Percentiles rank a stretch among this genome's conserved stretches.
These are phyloP conservation scores for Magnaporthales sp. DNA, from an alignment of 2,329 filamentous ascomycete genomes.

Conservation along the genomic window DNA sequence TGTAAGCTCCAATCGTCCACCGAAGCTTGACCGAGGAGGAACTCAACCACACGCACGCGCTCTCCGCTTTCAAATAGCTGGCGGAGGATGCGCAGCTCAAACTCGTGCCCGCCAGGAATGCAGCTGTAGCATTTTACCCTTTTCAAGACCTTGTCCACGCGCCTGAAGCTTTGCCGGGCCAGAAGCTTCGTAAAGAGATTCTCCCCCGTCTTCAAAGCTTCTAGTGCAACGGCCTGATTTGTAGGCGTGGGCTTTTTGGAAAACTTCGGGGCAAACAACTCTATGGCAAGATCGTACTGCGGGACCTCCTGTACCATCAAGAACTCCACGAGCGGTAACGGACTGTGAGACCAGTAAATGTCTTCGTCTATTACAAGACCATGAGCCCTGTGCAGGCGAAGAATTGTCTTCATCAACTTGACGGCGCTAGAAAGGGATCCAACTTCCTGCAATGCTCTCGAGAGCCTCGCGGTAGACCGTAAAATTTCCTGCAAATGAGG, in stretches of 20 bases:
- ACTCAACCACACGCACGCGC: conserved; percentile 21
- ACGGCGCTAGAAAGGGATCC: conserved; percentile 22
- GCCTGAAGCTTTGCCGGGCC: background rate
- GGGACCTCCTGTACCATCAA: conserved; percentile 12
- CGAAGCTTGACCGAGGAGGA: conserved; percentile 17
- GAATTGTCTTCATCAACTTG: conserved; percentile 18
- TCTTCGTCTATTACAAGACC: conserved; percentile 19
- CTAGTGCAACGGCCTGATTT: background rate
- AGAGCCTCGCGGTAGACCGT: conserved; percentile 20
- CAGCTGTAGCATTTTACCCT: conserved; percentile 1
- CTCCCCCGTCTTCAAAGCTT: background rate
- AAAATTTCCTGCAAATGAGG: conserved; percentile 10
- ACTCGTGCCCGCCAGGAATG: conserved; percentile 9
- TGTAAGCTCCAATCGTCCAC: conserved; percentile 12
- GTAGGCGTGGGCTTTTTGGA: background rate
- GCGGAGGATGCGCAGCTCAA: conserved; percentile 22
- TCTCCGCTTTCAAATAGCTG: conserved; percentile 19
- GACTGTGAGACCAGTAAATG: conserved; percentile 25
- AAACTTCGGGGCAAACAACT: conserved; percentile 8
- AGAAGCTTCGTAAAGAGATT: background rate
- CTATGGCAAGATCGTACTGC: background rate
- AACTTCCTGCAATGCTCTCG: conserved; percentile 20
- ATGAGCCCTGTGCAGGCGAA: conserved; percentile 13
- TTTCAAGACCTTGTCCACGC: background rate
- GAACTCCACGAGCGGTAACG: conserved; percentile 23